Base-by-base conservation (phyloP, 805 yeast genomes). In the Limtongia smithiae region DNA sequence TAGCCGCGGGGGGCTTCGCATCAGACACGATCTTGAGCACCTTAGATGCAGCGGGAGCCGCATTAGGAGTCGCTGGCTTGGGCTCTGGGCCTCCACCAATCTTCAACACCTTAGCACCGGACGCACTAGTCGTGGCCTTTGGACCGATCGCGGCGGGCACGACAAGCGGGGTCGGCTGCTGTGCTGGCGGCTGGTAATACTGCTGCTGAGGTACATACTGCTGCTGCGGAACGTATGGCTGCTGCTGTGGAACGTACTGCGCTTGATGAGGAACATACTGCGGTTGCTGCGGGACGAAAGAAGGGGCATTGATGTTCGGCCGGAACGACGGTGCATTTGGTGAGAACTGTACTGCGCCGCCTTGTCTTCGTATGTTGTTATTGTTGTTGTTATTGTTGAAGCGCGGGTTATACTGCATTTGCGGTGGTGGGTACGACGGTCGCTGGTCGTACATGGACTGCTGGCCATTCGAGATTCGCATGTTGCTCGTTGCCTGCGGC, bases 41-140 rank as follows among this genome's bases (percentile, higher is more conserved):
- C 45, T 56, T 71, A 7, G 51, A 39, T 4, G 48, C 54, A 15
- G 42, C 15, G 8, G 51, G 9, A 12, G 50, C 28, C 32, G 48
- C 15, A 34, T 39, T 35, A 18, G 56, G 37, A 6, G 41, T 45
- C 8, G 46, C 31, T 1, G 33, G 15, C 22, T n/a, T 25, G 14
- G 51, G 36, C 3, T 46, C 34, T 82, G 65, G 20, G 15, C 22
- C 21, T 9, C 39, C 50, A 30, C 44, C 57, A 17, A 48, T 33
- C 40, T 32, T 40, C 41, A 54, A 30, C 11, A 44, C 46, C 32
- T 45, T 46, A 21, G 46, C 50, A 12, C 49, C 52, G 12, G 46
- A 37, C 12, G 44, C 42, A 12, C 30, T 45, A 15, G 30, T 25
- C 7, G 50, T 41, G 15, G 46, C 41, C 47, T 37, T 36, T 14